Conservation (phyloP, 768 basidiomycete genomes). For the Termitomyces sp. region DNA sequence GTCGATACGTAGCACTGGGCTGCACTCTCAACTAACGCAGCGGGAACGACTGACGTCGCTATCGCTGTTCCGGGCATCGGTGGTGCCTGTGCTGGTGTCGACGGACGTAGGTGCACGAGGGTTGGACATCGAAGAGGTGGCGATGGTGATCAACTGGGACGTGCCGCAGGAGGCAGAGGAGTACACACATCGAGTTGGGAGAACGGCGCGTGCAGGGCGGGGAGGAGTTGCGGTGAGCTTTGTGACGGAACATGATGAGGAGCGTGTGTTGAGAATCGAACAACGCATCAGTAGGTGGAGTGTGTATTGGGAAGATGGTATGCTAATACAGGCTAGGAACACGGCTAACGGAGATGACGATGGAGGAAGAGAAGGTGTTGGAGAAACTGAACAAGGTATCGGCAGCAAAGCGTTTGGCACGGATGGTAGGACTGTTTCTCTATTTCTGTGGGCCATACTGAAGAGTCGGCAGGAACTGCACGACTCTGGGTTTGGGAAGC, state of each 20-base stretch:
- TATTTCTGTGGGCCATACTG: neutral
- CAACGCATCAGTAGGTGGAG: constrained; percentile 71
- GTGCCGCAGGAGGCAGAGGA: constrained; percentile 87
- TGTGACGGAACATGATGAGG: constrained; percentile 91
- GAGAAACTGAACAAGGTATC: constrained; percentile 87
- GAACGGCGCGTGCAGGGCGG: constrained; percentile 88
- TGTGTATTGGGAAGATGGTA: neutral
- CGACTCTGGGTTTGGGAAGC: constrained; percentile 84
- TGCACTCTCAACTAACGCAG: constrained; percentile 94
- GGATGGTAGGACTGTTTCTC: constrained; percentile 65
- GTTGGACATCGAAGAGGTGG: constrained; percentile 94
- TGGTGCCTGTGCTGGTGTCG: constrained; percentile 88
- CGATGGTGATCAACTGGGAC: constrained; percentile 97
- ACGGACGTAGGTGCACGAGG: constrained; percentile 97
- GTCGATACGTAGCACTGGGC: constrained; percentile 78
- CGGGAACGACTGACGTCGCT: constrained; percentile 82
- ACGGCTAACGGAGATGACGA: constrained; percentile 65
- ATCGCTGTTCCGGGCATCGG: constrained; percentile 79
- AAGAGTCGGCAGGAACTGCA: constrained; percentile 66
- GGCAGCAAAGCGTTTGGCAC: constrained; percentile 88
- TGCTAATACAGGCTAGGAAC: constrained; percentile 46
- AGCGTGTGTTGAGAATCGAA: constrained; percentile 80
- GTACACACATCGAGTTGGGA: constrained; percentile 93
- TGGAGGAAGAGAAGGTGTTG: constrained; percentile 81
- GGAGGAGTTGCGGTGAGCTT: constrained; percentile 92